phyloP scores from a whole-genome alignment of 2,329 filamentous ascomycete species.

The Colletotrichum filicis region DNA sequence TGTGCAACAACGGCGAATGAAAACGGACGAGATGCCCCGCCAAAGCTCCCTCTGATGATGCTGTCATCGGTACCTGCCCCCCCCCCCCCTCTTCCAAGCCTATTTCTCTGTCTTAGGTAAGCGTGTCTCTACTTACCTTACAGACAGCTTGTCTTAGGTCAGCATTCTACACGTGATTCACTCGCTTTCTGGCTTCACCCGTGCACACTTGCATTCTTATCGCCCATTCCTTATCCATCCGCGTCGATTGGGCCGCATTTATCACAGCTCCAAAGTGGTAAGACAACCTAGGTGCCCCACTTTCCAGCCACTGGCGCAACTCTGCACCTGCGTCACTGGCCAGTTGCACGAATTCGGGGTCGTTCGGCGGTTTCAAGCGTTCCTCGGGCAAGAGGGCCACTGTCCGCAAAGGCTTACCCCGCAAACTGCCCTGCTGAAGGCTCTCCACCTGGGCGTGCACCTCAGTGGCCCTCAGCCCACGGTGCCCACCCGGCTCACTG shows the following conservation, averaged over 20 bases:
- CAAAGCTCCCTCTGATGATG: conserved; percentile 4
- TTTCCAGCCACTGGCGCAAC: background rate
- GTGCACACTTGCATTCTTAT: background rate
- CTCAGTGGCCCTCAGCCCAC: background rate
- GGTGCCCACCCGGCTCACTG: background rate
- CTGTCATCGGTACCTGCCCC: background rate
- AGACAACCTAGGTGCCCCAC: background rate
- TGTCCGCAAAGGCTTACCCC: conserved; percentile 24
- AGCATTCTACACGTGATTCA: conserved; percentile 22
- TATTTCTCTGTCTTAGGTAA: background rate
- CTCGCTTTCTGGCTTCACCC: background rate
- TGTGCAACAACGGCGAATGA: conserved; percentile 25
- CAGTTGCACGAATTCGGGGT: conserved; percentile 5
- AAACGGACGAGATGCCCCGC: conserved; percentile 24
- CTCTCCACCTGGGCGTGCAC: background rate
- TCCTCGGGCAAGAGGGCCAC: conserved; percentile 1
- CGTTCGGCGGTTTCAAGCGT: conserved; percentile 30
- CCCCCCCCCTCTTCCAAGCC: no score
- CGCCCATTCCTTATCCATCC: background rate
- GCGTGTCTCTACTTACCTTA: no score
- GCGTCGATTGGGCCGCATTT: background rate
- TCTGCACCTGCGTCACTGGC: conserved; percentile 3
- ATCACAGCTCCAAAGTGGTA: background rate
- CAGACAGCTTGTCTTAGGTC: conserved; percentile 8
- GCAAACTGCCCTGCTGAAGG: conserved; percentile 25